Base-by-base conservation (phyloP, 2,329 filamentous ascomycete species). In the Canariomyces notabilis region DNA sequence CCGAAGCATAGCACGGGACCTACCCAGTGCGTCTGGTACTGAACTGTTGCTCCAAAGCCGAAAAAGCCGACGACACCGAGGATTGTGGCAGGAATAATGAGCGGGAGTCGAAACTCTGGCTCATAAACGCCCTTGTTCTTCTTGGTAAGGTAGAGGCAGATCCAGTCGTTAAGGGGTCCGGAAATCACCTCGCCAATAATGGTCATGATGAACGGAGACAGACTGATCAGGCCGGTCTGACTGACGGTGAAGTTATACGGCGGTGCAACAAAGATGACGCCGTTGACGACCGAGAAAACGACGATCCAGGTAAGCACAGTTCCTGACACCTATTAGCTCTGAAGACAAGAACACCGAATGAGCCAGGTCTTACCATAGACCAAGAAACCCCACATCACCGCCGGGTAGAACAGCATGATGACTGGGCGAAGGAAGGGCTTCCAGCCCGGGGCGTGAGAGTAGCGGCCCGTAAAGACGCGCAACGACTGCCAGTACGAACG, bases 111-210 rank as follows among this genome's bases (percentile, higher is more conserved):
- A 53, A 76, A 77, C 54, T 77, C 74, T 5, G 74, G 75, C 55
- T 77, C 74, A 58, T 76, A 77, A 38, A 75, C 62, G n/a, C 74
- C 74, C 16, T 61, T 62, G 56, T 76, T 77, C 50, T 64, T 68
- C 56, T 67, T 70, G 4, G 73, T 69, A 45, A 74, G 66, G 59
- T 63, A 71, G 16, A 74, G 50, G 46, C 62, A 66, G 23, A 70
- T 56, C 59, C 62, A 69, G 57, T 74, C 73, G 53, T 69, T 73
- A 37, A 75, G 52, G 1, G 71, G 71, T 1, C 72, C 73, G 0
- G 66, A 64, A 3, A 72, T 53, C 7, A 73, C 32, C 46, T 71
- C 66, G 20, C 71, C 73, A 18, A 77, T 57, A 20, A 75, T 64
- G 7, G 62, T 69, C 9, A 73, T 63, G 45, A 76, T 57, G 54